Percentiles rank a stretch among this genome's conserved stretches.
These are phyloP conservation scores for Heritiera littoralis DNA, from an alignment of 345 rosid species.

Conservation along the genomic window DNA sequence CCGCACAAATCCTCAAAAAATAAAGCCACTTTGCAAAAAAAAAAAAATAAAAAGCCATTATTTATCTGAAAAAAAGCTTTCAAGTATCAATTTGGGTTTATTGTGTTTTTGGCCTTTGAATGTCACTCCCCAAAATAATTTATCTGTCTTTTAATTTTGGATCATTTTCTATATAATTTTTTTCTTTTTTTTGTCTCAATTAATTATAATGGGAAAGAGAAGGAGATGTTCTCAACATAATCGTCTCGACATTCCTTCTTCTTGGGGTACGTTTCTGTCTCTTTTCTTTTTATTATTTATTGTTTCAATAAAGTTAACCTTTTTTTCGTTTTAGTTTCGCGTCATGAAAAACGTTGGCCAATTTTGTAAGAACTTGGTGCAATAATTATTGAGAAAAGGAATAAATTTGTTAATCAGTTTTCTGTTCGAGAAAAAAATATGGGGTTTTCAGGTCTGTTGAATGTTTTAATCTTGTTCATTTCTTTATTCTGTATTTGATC, in stretches of 20 bases:
- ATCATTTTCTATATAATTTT: not conserved
- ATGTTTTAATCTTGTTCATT: not conserved
- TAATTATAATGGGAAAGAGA: conserved; percentile 45
- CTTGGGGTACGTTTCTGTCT: conserved; percentile 38
- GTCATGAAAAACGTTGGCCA: not conserved
- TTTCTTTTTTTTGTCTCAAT: not conserved
- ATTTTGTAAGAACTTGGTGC: not conserved
- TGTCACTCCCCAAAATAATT: not conserved
- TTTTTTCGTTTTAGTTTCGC: not conserved
- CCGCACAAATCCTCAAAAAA: not conserved
- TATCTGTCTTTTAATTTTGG: conserved; percentile 6
- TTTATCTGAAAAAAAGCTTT: not conserved
- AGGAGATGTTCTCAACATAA: conserved; percentile 30
- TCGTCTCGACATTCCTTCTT: conserved; percentile 28
- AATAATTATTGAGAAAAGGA: not conserved
- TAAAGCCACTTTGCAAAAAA: too few relatives aligned
- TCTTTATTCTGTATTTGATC: not conserved
- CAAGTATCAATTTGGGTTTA: not conserved
- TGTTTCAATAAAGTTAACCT: not conserved
- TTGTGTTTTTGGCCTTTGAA: not conserved
- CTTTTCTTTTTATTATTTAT: not conserved
- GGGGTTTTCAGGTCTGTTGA: conserved; percentile 4
- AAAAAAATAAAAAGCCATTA: too few relatives aligned
- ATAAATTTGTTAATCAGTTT: not conserved
- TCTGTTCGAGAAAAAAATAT: not conserved